Evolutionary conservation across 495 filamentous ascomycete genomes (phyloP).

Genomic region (Astrothelium subdiscretum): DNA sequence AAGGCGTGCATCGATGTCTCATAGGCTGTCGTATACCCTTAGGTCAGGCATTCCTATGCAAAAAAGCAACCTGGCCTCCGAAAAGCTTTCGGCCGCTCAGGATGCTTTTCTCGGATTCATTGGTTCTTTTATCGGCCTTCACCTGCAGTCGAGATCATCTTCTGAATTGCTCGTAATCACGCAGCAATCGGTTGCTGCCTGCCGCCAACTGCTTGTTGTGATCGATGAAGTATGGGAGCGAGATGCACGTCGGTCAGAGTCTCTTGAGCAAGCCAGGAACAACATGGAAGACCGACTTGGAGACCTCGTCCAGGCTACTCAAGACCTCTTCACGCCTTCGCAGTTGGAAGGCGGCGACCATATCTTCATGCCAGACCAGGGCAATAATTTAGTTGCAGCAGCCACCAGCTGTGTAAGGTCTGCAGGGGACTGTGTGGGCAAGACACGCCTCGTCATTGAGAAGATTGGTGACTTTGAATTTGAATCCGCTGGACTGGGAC

Average conservation of each 20-base stretch:
- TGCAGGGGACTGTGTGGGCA: constrained; percentile 80
- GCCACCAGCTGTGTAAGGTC: constrained; percentile 84
- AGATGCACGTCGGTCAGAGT: constrained; percentile 50
- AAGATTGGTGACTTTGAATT: constrained; percentile 90
- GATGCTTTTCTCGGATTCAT: constrained; percentile 81
- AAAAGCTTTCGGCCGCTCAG: constrained; percentile 61
- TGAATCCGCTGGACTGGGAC: constrained; percentile 31
- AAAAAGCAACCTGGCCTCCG: constrained; percentile 44
- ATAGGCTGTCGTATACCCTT: constrained; percentile 42
- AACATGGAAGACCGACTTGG: constrained; percentile 71
- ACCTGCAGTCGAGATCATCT: constrained; percentile 79
- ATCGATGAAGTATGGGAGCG: constrained; percentile 77
- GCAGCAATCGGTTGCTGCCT: constrained; percentile 70
- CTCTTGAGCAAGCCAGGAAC: constrained; percentile 57
- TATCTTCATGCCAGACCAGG: constrained; percentile 69
- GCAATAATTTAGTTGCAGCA: constrained; percentile 61
- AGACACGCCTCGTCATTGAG: constrained; percentile 76
- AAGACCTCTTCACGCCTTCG: constrained; percentile 57
- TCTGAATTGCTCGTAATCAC: constrained; percentile 65
- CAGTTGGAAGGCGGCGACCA: constrained; percentile 54
- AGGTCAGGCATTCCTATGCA: constrained; percentile 35
- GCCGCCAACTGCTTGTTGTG: constrained; percentile 61
- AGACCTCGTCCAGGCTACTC: constrained; percentile 66
- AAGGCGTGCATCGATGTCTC: constrained; percentile 45
- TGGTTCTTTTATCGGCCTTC: constrained; percentile 83